Base-by-base conservation (phyloP, 2,329 filamentous ascomycete species). In the Chaetomiaceae sp. region DNA sequence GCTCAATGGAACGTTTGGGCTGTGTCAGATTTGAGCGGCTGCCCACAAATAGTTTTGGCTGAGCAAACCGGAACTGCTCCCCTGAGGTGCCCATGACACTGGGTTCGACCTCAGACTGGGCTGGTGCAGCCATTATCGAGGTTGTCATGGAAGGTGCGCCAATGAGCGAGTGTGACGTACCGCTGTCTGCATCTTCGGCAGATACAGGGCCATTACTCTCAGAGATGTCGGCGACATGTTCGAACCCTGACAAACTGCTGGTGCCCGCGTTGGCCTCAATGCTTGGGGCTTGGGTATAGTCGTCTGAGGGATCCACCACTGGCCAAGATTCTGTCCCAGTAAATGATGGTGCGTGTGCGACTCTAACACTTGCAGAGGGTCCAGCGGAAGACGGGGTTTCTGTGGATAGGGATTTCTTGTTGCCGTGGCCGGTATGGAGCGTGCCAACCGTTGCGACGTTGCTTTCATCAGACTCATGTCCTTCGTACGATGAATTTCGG, bases 1-100 rank as follows among this genome's bases (percentile, higher is more conserved):
- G 36, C 37, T 20, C 40, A 3, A 25, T 18, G n/a, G 38, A 45
- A 9, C 30, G 53, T 13, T 27, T 40, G 2, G 41, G 13, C 3
- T 38, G 29, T 33, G 51, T 16, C 18, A 41, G 34, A 25, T 46
- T 50, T 10, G 62, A 62, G n/a, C 59, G 56, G 33, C 56, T 65
- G 7, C 66, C 66, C 2, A 66, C 53, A 45, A 67, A 67, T 1
- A 58, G 53, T 52, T 60, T 67, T 10, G 66, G 65, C 21, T 54
- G 61, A 13, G 56, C 58, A 47, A 67, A 67, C 20, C 48, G 60
- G 44, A 65, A 65, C 13, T 53, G 54, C 10, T 58, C 57, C n/a
- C 38, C 44, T 36, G 44, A 13, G n/a, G 49, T 45, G 5, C 34
- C 51, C 21, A 51, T 16, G n/a, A 56, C 56, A 9, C 32, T 53